Conservation (phyloP, 2,329 filamentous ascomycete species). For the Orbilia ellipsospora region DNA sequence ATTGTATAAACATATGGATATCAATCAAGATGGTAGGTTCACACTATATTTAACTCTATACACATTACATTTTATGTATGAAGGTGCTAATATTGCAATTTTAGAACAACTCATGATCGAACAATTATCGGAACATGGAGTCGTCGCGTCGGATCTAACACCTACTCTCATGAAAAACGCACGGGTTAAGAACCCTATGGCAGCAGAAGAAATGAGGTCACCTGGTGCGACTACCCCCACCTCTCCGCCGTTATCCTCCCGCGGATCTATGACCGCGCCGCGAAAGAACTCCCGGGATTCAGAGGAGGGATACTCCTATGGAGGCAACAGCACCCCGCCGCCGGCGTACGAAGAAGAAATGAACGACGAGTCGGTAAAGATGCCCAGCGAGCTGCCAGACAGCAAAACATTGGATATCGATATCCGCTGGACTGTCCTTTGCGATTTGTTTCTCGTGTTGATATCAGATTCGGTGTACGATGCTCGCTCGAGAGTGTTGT, state of each 20-base stretch:
- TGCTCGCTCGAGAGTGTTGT: slow-evolving; percentile 81
- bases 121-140: slow-evolving; percentile 91
- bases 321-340: slow-evolving; percentile 61
- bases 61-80: background rate
- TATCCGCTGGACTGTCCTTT: slow-evolving; percentile 94
- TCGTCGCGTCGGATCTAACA: slow-evolving; percentile 83
- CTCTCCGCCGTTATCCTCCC: slow-evolving; percentile 60
- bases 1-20: slow-evolving; percentile 95
- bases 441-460: slow-evolving; percentile 93
- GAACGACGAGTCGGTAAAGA: slow-evolving; percentile 76
- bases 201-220: slow-evolving; percentile 61
- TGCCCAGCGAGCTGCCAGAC: slow-evolving; percentile 81
- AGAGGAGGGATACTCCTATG: slow-evolving; percentile 26
- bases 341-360: slow-evolving; percentile 65
- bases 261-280: slow-evolving; percentile 60
- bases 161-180: slow-evolving; percentile 90
- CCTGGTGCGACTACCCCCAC: slow-evolving; percentile 57
- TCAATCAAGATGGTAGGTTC: slow-evolving; percentile 71
- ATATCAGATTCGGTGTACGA: slow-evolving; percentile 97
- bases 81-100: slow-evolving; percentile 1
- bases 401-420: slow-evolving; percentile 93
- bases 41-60: slow-evolving; percentile 1
- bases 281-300: slow-evolving; percentile 51
- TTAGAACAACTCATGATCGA: slow-evolving; percentile 98
- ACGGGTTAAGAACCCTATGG: slow-evolving; percentile 91